phyloP scores from a whole-genome alignment of 768 basidiomycete genomes.

The Mycena filopes region DNA sequence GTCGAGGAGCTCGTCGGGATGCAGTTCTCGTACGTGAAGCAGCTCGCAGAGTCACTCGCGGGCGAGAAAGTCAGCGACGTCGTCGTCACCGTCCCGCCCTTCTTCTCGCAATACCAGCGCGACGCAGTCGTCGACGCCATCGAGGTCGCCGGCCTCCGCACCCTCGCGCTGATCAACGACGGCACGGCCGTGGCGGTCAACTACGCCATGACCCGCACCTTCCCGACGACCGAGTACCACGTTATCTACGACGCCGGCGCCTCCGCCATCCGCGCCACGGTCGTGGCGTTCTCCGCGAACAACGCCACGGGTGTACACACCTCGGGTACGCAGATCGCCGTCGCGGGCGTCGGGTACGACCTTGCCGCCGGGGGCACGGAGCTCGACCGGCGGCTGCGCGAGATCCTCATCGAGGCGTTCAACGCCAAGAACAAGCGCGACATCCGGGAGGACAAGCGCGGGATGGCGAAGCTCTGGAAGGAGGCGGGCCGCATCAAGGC shows the following conservation, averaged over 20 bases:
- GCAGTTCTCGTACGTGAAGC: conserved; percentile 91
- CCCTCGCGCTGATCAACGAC: conserved; percentile 89
- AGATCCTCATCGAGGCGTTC: conserved; percentile 82
- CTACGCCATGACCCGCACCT: conserved; percentile 96
- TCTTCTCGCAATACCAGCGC: conserved; percentile 90
- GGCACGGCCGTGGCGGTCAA: conserved; percentile 97
- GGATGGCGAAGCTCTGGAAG: conserved; percentile 94
- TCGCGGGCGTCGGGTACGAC: conserved; percentile 87
- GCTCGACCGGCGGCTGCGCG: conserved; percentile 84
- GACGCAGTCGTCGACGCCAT: conserved; percentile 93
- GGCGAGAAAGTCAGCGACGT: conserved; percentile 86
- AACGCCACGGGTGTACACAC: conserved; percentile 49
- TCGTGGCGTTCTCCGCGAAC: conserved; percentile 72
- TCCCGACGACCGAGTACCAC: conserved; percentile 84
- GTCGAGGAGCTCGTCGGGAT: conserved; percentile 94
- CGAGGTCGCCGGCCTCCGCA: conserved; percentile 88
- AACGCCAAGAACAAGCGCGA: conserved; percentile 75
- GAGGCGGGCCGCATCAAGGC: conserved; percentile 93
- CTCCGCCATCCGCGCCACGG: conserved; percentile 79
- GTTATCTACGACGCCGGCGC: conserved; percentile 96
- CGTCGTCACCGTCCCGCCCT: conserved; percentile 90
- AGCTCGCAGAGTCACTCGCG: conserved; percentile 81
- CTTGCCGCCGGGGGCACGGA: conserved; percentile 81
- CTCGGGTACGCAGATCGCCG: conserved; percentile 74
- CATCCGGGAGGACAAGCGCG: conserved; percentile 78